A percentile compares a stretch with the other conserved stretches of the same genome.
phyloP scores from a whole-genome alignment of 352 stramenopile species.

The Phytophthora sp. region DNA sequence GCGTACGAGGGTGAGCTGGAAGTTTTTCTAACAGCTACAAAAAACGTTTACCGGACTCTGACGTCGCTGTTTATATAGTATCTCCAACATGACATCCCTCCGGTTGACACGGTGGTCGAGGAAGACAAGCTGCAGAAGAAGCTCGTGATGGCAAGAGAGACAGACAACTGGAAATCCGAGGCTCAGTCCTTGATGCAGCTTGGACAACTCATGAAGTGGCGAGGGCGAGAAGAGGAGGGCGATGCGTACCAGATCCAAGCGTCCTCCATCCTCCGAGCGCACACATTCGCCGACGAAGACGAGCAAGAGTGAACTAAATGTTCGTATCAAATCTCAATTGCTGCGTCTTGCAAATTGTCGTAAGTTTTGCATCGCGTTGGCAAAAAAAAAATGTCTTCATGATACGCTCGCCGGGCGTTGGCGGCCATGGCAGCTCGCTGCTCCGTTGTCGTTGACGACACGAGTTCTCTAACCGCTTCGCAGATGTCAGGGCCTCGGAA shows the following conservation, averaged over 20 bases:
- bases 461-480: constrained; percentile 29
- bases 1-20: constrained; percentile 53
- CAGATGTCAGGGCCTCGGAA: constrained; percentile 23
- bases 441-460: constrained; percentile 33
- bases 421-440: constrained; percentile 38
- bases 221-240: constrained; percentile 50
- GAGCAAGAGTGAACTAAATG: constrained; percentile 26
- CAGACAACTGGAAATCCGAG: constrained; percentile 68
- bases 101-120: constrained; percentile 75
- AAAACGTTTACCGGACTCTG: too few species aligned
- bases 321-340: constrained; percentile 1
- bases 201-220: constrained; percentile 82
- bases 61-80: constrained; percentile 54
- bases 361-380: constrained; percentile 45
- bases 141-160: constrained; percentile 46
- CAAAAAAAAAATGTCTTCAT: constrained; percentile 60
- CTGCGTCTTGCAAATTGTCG: constrained; percentile 31
- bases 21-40: neutral
- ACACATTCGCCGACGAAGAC: constrained; percentile 57
- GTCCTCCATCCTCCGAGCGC: constrained; percentile 52
- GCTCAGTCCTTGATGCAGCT: constrained; percentile 69
- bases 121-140: constrained; percentile 74
- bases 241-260: constrained; percentile 61
- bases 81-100: constrained; percentile 66
- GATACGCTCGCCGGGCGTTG: constrained; percentile 44